These are phyloP conservation scores for Dactylorhiza incarnata DNA, from an alignment of 106 monocot species.

Conservation along the genomic window DNA sequence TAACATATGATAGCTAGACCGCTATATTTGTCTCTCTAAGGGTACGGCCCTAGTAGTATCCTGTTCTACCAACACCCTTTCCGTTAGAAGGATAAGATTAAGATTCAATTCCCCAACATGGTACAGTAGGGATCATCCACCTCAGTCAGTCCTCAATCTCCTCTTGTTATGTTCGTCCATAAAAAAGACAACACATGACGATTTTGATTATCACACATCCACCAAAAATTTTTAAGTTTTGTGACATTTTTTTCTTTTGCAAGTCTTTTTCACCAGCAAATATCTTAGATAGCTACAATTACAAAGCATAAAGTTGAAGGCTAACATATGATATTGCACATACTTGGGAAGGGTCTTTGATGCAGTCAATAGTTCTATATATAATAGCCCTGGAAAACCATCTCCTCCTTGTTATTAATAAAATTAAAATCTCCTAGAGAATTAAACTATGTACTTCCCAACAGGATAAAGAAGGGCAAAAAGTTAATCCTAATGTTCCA, in stretches of 20 bases:
- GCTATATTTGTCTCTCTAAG: too few relatives aligned
- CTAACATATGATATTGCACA: neutral
- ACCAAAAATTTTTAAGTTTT: neutral
- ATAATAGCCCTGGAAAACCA: neutral
- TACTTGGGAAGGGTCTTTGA: neutral
- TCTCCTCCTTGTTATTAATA: too few relatives aligned
- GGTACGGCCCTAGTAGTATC: too few relatives aligned
- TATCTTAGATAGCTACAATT: neutral
- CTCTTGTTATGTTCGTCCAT: too few relatives aligned
- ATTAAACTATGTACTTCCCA: neutral
- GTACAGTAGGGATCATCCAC: too few relatives aligned
- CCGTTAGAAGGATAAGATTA: too few relatives aligned
- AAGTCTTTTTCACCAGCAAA: neutral
- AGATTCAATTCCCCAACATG: too few relatives aligned
- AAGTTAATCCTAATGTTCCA: neutral
- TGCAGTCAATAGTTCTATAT: neutral
- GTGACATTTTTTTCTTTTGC: neutral
- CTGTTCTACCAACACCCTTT: too few relatives aligned
- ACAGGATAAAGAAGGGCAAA: neutral
- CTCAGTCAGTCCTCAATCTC: too few relatives aligned
- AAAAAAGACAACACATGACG: too few relatives aligned
- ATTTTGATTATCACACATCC: neutral
- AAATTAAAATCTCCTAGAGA: neutral
- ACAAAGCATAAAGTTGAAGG: neutral
- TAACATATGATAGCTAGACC: too few relatives aligned